These are phyloP conservation scores for Larix kaempferi DNA, from an alignment of 75 land plant genomes.

Conservation along the genomic window DNA sequence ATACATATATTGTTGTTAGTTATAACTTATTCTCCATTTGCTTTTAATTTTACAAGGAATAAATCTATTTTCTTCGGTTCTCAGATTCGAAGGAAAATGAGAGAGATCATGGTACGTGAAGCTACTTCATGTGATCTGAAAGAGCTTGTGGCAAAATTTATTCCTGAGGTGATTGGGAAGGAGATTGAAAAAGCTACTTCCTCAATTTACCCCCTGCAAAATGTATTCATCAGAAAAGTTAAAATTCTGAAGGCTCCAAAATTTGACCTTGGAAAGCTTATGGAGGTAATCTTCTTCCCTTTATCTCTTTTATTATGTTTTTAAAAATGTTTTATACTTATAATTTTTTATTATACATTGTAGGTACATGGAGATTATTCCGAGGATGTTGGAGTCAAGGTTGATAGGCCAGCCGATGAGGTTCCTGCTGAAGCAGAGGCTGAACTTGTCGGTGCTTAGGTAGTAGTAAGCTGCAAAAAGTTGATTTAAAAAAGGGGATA, in stretches of 20 bases:
- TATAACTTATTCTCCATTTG: background rate
- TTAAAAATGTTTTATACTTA: background rate
- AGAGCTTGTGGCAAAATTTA: slow-evolving; percentile 81
- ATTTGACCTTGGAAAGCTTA: slow-evolving; percentile 83
- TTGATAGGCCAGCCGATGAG: slow-evolving; percentile 77
- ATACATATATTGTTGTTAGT: background rate
- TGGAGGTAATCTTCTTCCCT: slow-evolving; percentile 55
- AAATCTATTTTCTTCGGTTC: background rate
- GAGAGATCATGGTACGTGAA: slow-evolving; percentile 77
- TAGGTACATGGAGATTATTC: slow-evolving; percentile 86
- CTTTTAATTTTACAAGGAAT: background rate
- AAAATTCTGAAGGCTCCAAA: slow-evolving; percentile 89
- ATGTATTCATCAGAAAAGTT: slow-evolving; percentile 71
- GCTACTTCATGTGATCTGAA: slow-evolving; percentile 77
- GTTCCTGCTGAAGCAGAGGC: slow-evolving; percentile 35
- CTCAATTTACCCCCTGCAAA: slow-evolving; percentile 85
- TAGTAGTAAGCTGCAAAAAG: background rate
- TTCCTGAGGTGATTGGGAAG: slow-evolving; percentile 87
- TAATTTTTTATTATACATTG: background rate
- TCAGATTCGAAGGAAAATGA: slow-evolving; percentile 91
- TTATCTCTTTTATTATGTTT: background rate
- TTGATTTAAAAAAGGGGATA: no score
- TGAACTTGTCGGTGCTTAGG: slow-evolving; percentile 26
- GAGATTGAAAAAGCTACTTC: slow-evolving; percentile 96
- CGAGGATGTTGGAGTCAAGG: slow-evolving; percentile 73